Conservation (phyloP, 129 eudicot genomes). For the Solidago caesia region DNA sequence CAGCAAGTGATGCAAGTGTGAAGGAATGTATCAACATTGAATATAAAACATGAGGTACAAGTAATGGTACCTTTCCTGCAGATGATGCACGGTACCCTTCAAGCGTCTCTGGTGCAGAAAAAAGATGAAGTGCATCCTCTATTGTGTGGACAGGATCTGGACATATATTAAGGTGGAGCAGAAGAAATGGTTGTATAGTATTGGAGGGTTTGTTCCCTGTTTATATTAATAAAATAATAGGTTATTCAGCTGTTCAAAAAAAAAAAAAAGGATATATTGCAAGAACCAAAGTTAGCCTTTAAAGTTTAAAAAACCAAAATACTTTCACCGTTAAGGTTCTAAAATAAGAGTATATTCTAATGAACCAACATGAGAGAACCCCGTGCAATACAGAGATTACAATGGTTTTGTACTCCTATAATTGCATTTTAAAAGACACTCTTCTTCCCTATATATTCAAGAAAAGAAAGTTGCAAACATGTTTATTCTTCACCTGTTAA, state of each 20-base stretch:
- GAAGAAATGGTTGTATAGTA: constrained; percentile 78
- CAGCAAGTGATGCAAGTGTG: background rate
- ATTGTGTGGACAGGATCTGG: constrained; percentile 70
- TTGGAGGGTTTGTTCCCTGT: constrained; percentile 81
- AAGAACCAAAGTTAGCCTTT: background rate
- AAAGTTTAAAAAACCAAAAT: background rate
- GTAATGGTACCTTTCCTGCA: constrained; percentile 54
- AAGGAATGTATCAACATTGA: background rate
- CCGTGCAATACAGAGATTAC: background rate
- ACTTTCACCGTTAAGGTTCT: background rate
- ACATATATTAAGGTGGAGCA: constrained; percentile 77
- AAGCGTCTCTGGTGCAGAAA: constrained; percentile 78
- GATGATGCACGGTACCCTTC: constrained; percentile 78
- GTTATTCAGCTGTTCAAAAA: too few species aligned
- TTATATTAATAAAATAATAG: constrained; percentile 12
- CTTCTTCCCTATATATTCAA: background rate
- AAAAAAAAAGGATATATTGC: background rate
- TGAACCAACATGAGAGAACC: background rate
- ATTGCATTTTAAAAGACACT: background rate
- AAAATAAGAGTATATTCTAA: background rate
- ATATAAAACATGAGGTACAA: background rate
- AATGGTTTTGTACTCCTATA: background rate
- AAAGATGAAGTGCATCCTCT: constrained; percentile 70
- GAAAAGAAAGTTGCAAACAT: too few species aligned
- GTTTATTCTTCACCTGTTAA: too few species aligned